phyloP scores from a whole-genome alignment of 441 rosid genomes.

The Euphorbia neoarborescens region DNA sequence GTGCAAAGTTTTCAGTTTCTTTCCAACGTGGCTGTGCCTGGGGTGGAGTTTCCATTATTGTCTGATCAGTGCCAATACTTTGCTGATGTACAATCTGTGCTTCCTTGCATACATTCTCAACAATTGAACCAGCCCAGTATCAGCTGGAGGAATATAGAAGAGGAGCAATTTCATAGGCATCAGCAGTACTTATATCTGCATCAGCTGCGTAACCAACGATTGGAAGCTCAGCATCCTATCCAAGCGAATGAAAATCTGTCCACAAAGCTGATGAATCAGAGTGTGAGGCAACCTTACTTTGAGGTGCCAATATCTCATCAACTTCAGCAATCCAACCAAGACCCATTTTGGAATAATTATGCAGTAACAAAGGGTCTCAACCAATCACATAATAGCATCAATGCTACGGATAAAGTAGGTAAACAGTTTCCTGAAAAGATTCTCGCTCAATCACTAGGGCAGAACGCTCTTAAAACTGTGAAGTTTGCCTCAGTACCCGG shows the following conservation, averaged over 20 bases:
- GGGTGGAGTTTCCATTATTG: conserved; percentile 36
- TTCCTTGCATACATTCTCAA: conserved; percentile 39
- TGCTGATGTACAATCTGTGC: conserved; percentile 34
- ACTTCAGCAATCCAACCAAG: conserved; percentile 42
- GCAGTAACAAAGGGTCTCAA: conserved; percentile 29
- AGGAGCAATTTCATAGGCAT: conserved; percentile 43
- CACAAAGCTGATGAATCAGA: conserved; percentile 26
- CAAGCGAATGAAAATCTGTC: conserved; percentile 29
- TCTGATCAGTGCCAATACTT: conserved; percentile 46
- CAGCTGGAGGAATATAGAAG: conserved; percentile 45
- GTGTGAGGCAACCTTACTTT: conserved; percentile 38
- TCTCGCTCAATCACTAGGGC: conserved; percentile 53
- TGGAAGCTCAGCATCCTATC: conserved; percentile 37
- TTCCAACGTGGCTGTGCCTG: conserved; percentile 31
- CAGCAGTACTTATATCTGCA: conserved; percentile 45
- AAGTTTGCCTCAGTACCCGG: conserved; percentile 43
- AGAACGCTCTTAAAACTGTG: conserved; percentile 39
- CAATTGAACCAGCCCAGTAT: conserved; percentile 40
- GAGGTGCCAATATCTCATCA: conserved; percentile 36
- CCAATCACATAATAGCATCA: conserved; percentile 27
- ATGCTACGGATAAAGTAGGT: conserved; percentile 34
- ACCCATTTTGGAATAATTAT: conserved; percentile 29
- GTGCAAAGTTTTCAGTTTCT: conserved; percentile 36
- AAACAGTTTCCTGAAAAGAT: conserved; percentile 60
- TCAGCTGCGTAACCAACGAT: conserved; percentile 38